Evolutionary conservation across 805 yeast genomes (phyloP), one percentile per base, ranked within the genome.

Genomic region (Saturnispora mendoncae): DNA sequence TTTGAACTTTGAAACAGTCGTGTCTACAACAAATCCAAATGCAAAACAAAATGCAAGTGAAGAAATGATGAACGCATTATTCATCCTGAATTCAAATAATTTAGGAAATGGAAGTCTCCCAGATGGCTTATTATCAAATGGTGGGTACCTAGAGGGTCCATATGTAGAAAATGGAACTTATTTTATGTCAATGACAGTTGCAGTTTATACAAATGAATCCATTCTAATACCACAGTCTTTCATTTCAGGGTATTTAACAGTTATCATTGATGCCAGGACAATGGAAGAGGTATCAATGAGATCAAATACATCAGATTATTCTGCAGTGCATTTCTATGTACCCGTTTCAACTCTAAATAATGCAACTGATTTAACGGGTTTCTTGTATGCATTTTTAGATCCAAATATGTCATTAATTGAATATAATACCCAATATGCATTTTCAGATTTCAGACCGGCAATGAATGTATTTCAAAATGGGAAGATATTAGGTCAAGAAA

Each of bases 181-280:
- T 51, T 71, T 76, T 49, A 65, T 84, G 70, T 84, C 95, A 0
- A 64, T 87, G 61, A 82, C 95, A 0, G 50, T 85, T 4, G 92
- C 95, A 0, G 71, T 87, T 3, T 79, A 69, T 51, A 73, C 85
- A 14, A 80, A 82, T 49, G 69, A 79, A n/a, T 80, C 94, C 2
- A 79, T 84, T 18, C 61, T 79, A 33, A 61, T 80, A 18, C 61
- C 68, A n/a, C 64, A 68, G 13, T 77, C 81, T 4, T 68, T 72
- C 18, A 64, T 84, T 6, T 71, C 78, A 2, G 95, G 95, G 0
- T 87, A 76, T 57, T 51, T 86, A 31, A 72, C 92, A 0, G 73
- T 84, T 13, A 59, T 74, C 1, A 76, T 78, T 0, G 67, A 66
- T 32, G 53, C 70, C 8, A 49, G 75, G 26, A 49, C 53, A 32